Base-by-base conservation (phyloP, 1,139 yeast genomes). In the Debaryomyces udenii region DNA sequence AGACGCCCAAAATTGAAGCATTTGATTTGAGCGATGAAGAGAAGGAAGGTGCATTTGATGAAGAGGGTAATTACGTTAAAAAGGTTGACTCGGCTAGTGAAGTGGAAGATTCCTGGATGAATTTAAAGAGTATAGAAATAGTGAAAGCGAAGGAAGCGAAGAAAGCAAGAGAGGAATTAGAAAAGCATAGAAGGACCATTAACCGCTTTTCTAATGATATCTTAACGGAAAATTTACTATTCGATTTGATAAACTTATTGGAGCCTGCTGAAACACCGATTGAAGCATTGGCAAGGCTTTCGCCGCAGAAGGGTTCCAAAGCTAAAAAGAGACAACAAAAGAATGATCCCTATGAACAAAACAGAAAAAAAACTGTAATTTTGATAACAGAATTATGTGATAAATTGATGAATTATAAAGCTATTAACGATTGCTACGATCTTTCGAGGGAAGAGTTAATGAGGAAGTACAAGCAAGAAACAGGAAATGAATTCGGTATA, bases 261-360 rank as follows among this genome's bases (percentile, higher is more conserved):
- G 77, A 81, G 30, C 79, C 84, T 0, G 84, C 80, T 3, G 93
- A 86, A 55, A 73, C 84, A 0, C 77, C 87, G 2, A 48, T 82
- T 56, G 91, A 85, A 50, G 80, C 85, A 0, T 59, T 82, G 27
- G 76, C 75, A 11, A 56, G 83, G 38, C 54, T 77, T 32, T 66
- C 66, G 6, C 56, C 58, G 1, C 61, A 62, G 27, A 56, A 53
- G 43, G 53, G 44, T 27, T 53, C 46, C 38, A 57, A 49, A 37
- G 47, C 40, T 30, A 51, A 50, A 26, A 53, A 50, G 35, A 33
- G 30, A 15, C 27, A 22, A 9, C 32, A 39, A 24, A 37, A 28
- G 26, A 37, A 29, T 35, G 32, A 43, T 18, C 42, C 36, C 11
- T 44, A 46, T 35, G 65, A 64, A n/a, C 23, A 38, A 15, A 38